Evolutionary conservation across 306 rosid species (phyloP).

Genomic region (Pterocarpus santalinus): DNA sequence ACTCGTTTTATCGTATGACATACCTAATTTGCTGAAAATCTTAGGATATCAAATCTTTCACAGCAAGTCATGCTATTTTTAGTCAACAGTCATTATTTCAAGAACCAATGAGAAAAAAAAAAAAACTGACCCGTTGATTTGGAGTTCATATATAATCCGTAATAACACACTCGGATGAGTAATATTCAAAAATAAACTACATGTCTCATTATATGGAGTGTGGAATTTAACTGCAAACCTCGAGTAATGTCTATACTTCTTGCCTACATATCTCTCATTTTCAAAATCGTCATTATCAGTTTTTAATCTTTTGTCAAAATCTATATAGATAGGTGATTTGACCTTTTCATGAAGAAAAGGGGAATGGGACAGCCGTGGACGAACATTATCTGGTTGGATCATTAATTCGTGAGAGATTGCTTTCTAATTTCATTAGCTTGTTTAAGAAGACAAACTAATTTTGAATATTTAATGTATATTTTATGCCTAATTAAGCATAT

Average conservation of each 20-base stretch:
- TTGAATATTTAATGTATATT: background rate
- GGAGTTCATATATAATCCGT: background rate
- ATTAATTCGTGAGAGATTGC: background rate
- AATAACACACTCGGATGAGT: background rate
- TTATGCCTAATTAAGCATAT: conserved; percentile 4
- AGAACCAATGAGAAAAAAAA: background rate
- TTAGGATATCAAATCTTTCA: background rate
- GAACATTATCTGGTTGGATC: background rate
- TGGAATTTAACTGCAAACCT: background rate
- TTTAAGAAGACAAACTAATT: background rate
- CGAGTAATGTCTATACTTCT: background rate
- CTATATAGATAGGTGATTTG: background rate
- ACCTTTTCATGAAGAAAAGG: background rate
- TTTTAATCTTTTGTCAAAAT: background rate
- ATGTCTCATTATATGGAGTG: background rate
- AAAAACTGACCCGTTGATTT: background rate
- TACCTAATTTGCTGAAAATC: background rate
- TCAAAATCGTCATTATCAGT: background rate
- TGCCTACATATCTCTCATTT: conserved; percentile 1
- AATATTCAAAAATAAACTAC: background rate
- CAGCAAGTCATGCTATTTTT: background rate
- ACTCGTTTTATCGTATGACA: background rate
- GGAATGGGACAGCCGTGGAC: background rate
- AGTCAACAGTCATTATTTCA: background rate
- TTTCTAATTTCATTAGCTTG: background rate